phyloP scores from a whole-genome alignment of 805 yeast species.

The Cyberlindnera meyerae region DNA sequence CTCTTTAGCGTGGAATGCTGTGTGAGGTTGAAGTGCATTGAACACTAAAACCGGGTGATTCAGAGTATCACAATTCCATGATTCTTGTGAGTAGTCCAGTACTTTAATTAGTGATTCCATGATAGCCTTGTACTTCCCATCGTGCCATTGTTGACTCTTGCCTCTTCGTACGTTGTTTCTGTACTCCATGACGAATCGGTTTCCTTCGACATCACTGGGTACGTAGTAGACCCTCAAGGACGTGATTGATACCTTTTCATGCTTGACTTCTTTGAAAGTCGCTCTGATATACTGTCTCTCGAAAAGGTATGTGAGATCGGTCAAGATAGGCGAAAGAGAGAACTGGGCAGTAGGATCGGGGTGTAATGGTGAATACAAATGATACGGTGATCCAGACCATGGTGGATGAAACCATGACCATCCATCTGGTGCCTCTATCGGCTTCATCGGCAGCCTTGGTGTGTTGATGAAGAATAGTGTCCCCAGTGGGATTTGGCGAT shows the following conservation, averaged over 20 bases:
- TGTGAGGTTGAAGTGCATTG: constrained; percentile 14
- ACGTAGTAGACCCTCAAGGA: constrained; percentile 43
- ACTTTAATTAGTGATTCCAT: constrained; percentile 35
- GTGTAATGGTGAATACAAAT: constrained; percentile 7
- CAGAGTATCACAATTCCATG: constrained; percentile 30
- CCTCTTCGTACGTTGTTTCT: constrained; percentile 32
- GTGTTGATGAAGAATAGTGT: constrained; percentile 37
- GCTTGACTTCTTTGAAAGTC: constrained; percentile 34
- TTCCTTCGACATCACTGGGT: constrained; percentile 39
- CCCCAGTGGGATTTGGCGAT: constrained; percentile 42
- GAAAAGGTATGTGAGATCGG: constrained; percentile 40
- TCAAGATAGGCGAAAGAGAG: constrained; percentile 26
- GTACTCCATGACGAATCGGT: constrained; percentile 31
- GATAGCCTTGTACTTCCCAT: constrained; percentile 26
- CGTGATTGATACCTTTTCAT: constrained; percentile 12
- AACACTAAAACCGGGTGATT: constrained; percentile 14
- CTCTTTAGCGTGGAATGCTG: constrained; percentile 12
- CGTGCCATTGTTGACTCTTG: constrained; percentile 31
- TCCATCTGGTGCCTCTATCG: constrained; percentile 34
- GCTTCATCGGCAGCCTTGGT: constrained; percentile 38
- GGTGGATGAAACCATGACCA: constrained; percentile 59
- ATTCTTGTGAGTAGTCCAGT: constrained; percentile 37
- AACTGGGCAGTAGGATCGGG: constrained; percentile 2
- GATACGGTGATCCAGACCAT: constrained; percentile 18
- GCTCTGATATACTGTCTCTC: constrained; percentile 34